Evolutionary conservation across 2,329 filamentous ascomycete species (phyloP), one percentile per base, ranked within the genome.

Genomic region (Penicillium sp.): DNA sequence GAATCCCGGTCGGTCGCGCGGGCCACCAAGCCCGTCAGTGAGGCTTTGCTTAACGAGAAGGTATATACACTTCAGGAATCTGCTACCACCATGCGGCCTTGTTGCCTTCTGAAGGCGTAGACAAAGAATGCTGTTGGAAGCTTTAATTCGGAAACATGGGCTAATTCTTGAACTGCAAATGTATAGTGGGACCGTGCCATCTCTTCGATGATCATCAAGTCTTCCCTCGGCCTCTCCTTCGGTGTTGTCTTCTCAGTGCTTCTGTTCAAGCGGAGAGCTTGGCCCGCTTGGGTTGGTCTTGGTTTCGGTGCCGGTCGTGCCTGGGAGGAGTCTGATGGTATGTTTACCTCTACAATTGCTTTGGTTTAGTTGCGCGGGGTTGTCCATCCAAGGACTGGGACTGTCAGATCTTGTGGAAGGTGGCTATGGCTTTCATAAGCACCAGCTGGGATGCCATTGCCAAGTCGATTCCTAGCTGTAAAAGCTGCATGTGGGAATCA

Each of bases 31-130:
- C 93, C 95, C 63, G 90, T 97, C 80, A 98, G 93, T 84, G 95
- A 99, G 84, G 91, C 93, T 73, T 87, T 99, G 71, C 86, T 99
- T 74, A 98, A 98, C 80, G 95, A 99, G 82, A 99, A 99, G 92
- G 95, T 97, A 87, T 48, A 44, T 48, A 48, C 22, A 45, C 44
- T 37, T 29, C 22, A 7, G n/a, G 22, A 43, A 41, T 14, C 27
- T 29, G 9, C 21, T 19, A 31, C 16, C 29, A 26, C 19, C 24
- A 21, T 47, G 43, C 13, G 10, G 39, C 29, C 19, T 8, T 35
- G 22, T 33, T 19, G 31, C 6, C 11, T 29, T 22, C 1, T 19
- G 9, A 14, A 33, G 8, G 14, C 39, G 31, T 27, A 16, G 3
- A 8, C 5, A 22, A 31, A 3, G 6, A 22, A 9, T 11, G 11